Percentiles rank a stretch among this genome's conserved stretches.
These are phyloP conservation scores for Phytophthora idaei DNA, from an alignment of 352 stramenopile species.

Conservation along the genomic window DNA sequence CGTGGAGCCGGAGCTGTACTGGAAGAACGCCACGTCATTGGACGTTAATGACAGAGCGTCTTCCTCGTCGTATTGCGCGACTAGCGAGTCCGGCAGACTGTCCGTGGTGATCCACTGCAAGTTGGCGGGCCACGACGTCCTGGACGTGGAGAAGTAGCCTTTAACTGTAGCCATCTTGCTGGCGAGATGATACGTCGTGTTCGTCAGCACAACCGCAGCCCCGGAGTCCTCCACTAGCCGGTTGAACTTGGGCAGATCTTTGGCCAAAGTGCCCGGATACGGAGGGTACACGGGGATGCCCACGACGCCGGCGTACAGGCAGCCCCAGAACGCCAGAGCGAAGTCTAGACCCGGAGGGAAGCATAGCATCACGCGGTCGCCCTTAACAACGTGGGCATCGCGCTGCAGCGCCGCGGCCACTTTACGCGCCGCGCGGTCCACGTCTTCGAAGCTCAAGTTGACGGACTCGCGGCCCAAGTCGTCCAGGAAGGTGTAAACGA, in stretches of 20 bases:
- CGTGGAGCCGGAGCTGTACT: conserved; percentile 85
- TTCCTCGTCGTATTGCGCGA: conserved; percentile 55
- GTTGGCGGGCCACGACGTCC: conserved; percentile 64
- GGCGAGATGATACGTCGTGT: conserved; percentile 79
- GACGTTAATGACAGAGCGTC: conserved; percentile 43
- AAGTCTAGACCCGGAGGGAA: conserved; percentile 83
- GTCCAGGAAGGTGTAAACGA: conserved; percentile 87
- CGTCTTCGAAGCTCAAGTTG: conserved; percentile 75
- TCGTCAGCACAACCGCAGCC: conserved; percentile 69
- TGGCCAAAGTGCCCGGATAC: conserved; percentile 71
- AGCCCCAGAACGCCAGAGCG: conserved; percentile 79
- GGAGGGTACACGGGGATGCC: conserved; percentile 80
- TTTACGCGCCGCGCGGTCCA: conserved; percentile 64
- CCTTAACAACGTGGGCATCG: conserved; percentile 51
- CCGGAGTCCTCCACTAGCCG: conserved; percentile 74
- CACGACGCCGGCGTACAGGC: conserved; percentile 74
- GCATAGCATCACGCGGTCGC: conserved; percentile 79
- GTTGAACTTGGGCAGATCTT: conserved; percentile 84
- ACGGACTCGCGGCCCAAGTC: conserved; percentile 65
- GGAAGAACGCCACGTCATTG: conserved; percentile 82
- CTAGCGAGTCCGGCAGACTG: conserved; percentile 55
- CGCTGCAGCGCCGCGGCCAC: conserved; percentile 67
- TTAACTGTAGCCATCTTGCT: conserved; percentile 85
- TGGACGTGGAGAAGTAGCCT: conserved; percentile 66
- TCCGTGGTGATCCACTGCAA: conserved; percentile 81